phyloP scores from a whole-genome alignment of 805 yeast species.

The Candida chauliodis region DNA sequence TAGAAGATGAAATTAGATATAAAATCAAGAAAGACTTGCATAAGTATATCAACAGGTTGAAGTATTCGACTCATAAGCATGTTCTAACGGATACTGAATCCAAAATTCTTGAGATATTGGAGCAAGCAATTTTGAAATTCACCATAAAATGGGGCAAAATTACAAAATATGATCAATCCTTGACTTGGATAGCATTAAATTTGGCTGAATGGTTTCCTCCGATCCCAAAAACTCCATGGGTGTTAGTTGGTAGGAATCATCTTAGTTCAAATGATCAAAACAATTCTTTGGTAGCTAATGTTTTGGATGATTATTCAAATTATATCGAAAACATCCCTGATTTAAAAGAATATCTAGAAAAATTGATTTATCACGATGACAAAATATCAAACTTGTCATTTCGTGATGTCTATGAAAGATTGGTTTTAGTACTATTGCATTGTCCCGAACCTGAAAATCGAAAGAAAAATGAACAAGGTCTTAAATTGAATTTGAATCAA shows the following conservation, averaged over 20 bases:
- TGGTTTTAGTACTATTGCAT: conserved; percentile 72
- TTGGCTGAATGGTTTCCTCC: conserved; percentile 89
- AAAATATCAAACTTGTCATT: conserved; percentile 43
- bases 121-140: conserved; percentile 60
- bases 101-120: conserved; percentile 52
- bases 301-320: conserved; percentile 36
- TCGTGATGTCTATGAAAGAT: conserved; percentile 69
- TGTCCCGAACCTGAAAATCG: conserved; percentile 50
- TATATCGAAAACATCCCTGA: conserved; percentile 31
- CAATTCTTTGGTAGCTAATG: conserved; percentile 25
- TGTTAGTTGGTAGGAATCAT: conserved; percentile 51
- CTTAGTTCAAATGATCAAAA: conserved; percentile 10
- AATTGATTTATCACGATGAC: conserved; percentile 25
- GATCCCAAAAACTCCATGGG: conserved; percentile 48
- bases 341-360: conserved; percentile 19
- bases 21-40: conserved; percentile 55
- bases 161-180: conserved; percentile 74
- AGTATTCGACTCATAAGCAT: conserved; percentile 19
- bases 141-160: conserved; percentile 74
- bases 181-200: conserved; percentile 85
- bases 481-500: background rate
- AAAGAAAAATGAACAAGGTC: conserved; percentile 3
- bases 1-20: conserved; percentile 21
- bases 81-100: conserved; percentile 42
- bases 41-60: conserved; percentile 54